These are phyloP conservation scores for Xerocomus cyaneibrunnescens DNA, from an alignment of 1,284 basidiomycete genomes.

Conservation along the genomic window DNA sequence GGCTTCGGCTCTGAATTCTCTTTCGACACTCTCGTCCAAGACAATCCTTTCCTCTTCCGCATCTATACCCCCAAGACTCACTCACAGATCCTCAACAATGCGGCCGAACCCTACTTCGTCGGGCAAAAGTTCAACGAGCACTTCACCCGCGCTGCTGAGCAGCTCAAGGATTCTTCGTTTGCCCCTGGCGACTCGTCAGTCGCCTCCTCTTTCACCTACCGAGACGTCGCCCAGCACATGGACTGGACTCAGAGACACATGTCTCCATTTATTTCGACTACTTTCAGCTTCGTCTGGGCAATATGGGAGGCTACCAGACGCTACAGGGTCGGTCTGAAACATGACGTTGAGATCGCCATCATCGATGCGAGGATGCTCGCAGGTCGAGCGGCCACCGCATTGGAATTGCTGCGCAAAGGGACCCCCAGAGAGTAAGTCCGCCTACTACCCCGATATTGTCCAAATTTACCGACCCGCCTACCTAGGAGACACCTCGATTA, in stretches of 20 bases:
- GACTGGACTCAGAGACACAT: constrained; percentile 70
- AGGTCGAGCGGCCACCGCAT: constrained; percentile 58
- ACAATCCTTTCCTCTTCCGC: constrained; percentile 73
- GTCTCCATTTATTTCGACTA: constrained; percentile 69
- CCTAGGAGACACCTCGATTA: constrained; percentile 59
- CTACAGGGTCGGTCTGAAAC: constrained; percentile 65
- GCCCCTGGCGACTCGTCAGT: constrained; percentile 33
- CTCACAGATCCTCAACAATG: constrained; percentile 50
- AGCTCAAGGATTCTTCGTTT: constrained; percentile 31
- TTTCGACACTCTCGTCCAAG: constrained; percentile 57
- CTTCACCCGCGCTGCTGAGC: constrained; percentile 43
- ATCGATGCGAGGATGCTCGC: constrained; percentile 64
- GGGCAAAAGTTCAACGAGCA: constrained; percentile 59
- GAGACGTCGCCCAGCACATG: constrained; percentile 64
- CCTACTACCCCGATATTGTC: not conserved
- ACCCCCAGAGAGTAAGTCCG: constrained; percentile 52
- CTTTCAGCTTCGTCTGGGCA: constrained; percentile 77
- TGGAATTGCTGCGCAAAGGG: constrained; percentile 56
- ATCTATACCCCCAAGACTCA: constrained; percentile 69
- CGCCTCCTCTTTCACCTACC: constrained; percentile 45
- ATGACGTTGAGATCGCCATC: constrained; percentile 71
- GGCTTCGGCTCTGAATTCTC: constrained; percentile 63
- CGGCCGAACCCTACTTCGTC: constrained; percentile 57
- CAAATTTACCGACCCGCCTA: constrained; percentile 5
- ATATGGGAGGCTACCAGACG: constrained; percentile 77